A percentile compares a stretch with the other conserved stretches of the same genome.
Conservation (phyloP, 176 grass and related monocot genomes). For the Phoenix roebelenii region DNA sequence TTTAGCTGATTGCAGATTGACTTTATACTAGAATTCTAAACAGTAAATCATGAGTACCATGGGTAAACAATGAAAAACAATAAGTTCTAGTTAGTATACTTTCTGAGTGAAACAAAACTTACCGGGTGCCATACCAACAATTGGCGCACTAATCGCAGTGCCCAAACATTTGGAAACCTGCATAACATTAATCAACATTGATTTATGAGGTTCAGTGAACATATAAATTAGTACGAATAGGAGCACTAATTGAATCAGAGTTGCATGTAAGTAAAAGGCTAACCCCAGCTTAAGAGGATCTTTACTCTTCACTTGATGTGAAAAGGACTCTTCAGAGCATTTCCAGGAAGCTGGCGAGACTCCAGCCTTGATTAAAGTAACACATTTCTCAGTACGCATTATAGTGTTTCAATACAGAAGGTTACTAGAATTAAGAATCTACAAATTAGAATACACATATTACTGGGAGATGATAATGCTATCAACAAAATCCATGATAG, state of each 20-base stretch:
- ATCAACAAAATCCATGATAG: too few species aligned
- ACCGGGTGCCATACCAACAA: constrained; percentile 91
- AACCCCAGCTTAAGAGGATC: constrained; percentile 93
- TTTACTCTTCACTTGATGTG: constrained; percentile 78
- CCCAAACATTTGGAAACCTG: constrained; percentile 86
- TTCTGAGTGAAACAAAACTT: constrained; percentile 18
- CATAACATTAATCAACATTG: constrained; percentile 3
- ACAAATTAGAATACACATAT: too few species aligned
- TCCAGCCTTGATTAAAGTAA: constrained; percentile 33
- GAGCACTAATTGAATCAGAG: neutral
- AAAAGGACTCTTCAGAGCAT: constrained; percentile 97
- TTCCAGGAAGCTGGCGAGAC: constrained; percentile 78
- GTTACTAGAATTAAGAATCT: too few species aligned
- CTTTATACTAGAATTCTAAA: too few species aligned
- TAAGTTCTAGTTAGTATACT: neutral
- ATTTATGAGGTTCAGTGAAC: neutral
- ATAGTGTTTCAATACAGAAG: too few species aligned
- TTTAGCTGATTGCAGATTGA: too few species aligned
- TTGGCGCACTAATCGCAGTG: constrained; percentile 73
- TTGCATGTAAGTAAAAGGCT: constrained; percentile 9
- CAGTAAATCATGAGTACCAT: too few species aligned
- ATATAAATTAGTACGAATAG: too few species aligned
- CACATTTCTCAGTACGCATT: neutral
- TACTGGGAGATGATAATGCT: too few species aligned
- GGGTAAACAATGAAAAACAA: neutral